Conservation (phyloP, 257 asterid species). For the Scutellaria baicalensis region DNA sequence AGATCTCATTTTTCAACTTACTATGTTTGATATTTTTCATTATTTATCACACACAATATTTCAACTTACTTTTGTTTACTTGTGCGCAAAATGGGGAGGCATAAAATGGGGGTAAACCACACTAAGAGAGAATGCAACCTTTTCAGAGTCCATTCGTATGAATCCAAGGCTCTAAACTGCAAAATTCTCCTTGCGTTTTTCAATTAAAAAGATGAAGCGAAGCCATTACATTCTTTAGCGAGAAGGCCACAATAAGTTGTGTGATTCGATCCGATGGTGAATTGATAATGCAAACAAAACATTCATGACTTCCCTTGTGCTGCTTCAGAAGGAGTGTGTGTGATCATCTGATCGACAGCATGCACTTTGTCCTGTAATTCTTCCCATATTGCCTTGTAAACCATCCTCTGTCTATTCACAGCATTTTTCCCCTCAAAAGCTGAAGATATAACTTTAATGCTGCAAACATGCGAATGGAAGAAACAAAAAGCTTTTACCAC, state of each 20-base stretch:
- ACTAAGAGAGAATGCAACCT: neutral
- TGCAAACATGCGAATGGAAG: constrained; percentile 24
- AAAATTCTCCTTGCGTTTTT: neutral
- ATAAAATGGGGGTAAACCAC: neutral
- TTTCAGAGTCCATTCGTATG: neutral
- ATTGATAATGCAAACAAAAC: neutral
- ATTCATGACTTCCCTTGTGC: constrained; percentile 24
- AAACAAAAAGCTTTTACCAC: neutral
- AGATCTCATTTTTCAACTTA: too few species aligned
- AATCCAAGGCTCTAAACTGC: constrained; percentile 1
- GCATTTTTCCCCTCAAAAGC: constrained; percentile 90
- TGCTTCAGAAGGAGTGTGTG: constrained; percentile 80
- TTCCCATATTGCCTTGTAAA: constrained; percentile 99
- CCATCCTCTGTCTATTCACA: constrained; percentile 96
- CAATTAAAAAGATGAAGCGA: neutral
- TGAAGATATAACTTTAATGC: constrained; percentile 77
- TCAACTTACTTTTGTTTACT: neutral
- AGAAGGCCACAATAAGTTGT: neutral
- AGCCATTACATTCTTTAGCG: neutral
- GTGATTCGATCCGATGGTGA: neutral
- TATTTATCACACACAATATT: too few species aligned
- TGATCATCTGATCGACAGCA: constrained; percentile 96
- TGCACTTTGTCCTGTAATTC: constrained; percentile 88
- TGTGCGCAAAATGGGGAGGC: neutral
- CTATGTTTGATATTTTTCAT: too few species aligned